A percentile compares a stretch with the other conserved stretches of the same genome.
phyloP scores from a whole-genome alignment of 2,329 filamentous ascomycete genomes.

The Simplicillium sp. region DNA sequence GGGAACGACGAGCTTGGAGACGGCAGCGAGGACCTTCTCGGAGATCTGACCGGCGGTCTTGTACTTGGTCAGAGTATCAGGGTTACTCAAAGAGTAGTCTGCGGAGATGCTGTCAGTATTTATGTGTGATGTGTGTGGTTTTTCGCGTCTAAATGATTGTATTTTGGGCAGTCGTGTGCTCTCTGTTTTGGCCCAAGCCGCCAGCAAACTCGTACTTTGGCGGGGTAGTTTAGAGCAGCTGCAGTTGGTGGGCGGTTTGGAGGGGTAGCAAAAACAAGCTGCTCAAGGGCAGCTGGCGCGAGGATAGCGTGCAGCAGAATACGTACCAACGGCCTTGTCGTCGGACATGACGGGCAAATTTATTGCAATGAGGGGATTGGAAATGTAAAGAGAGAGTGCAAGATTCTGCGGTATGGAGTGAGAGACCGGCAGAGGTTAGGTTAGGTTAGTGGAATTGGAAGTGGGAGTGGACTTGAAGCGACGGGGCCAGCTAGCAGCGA shows the following conservation, averaged over 20 bases:
- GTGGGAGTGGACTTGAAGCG: background rate
- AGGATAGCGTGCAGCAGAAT: slow-evolving; percentile 1
- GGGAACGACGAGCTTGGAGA: slow-evolving; percentile 63
- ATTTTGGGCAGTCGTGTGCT: slow-evolving; percentile 3
- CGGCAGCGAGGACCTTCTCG: slow-evolving; percentile 86
- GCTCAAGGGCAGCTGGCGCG: background rate
- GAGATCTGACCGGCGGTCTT: slow-evolving; percentile 94
- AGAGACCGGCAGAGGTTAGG: slow-evolving; percentile 3
- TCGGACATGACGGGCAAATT: slow-evolving; percentile 32
- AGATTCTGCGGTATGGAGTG: slow-evolving; percentile 7
- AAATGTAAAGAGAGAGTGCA: slow-evolving; percentile 9
- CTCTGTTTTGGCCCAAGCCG: background rate
- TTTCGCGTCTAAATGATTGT: background rate
- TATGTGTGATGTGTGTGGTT: background rate
- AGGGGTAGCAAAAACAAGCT: slow-evolving; percentile 2
- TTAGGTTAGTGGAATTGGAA: background rate
- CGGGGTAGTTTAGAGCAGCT: slow-evolving; percentile 7
- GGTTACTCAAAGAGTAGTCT: slow-evolving; percentile 89
- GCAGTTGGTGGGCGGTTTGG: background rate
- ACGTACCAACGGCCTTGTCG: slow-evolving; percentile 34
- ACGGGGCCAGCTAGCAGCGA: background rate
- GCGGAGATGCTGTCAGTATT: slow-evolving; percentile 6
- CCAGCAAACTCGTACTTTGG: slow-evolving; percentile 4
- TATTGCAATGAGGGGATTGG: slow-evolving; percentile 8
- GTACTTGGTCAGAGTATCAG: slow-evolving; percentile 96